These are phyloP conservation scores for Myxozyma nipponensis DNA, from an alignment of 805 yeast species.

Conservation along the genomic window DNA sequence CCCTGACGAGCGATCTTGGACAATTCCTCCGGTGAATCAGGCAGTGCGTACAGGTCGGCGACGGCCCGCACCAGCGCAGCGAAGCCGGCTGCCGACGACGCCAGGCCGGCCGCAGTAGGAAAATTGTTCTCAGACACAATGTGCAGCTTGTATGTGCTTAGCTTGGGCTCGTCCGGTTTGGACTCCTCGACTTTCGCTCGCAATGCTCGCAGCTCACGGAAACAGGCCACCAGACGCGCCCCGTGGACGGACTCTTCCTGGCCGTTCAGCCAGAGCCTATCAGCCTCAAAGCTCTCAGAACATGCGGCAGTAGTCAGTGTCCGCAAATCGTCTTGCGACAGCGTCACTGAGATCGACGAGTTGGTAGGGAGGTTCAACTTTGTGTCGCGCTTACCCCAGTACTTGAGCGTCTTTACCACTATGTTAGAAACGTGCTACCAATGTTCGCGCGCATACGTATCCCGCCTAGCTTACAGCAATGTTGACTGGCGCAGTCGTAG, in stretches of 20 bases:
- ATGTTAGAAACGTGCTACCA: not conserved
- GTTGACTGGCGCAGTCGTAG: conserved; percentile 95
- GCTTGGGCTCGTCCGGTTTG: conserved; percentile 51
- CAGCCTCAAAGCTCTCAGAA: conserved; percentile 51
- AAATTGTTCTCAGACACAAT: conserved; percentile 93
- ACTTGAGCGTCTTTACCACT: conserved; percentile 71
- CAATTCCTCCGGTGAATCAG: conserved; percentile 78
- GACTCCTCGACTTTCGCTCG: conserved; percentile 57
- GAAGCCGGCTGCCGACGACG: conserved; percentile 97
- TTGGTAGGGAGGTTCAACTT: conserved; percentile 89
- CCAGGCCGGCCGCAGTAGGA: conserved; percentile 99
- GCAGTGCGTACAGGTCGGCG: conserved; percentile 76
- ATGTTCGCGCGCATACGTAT: not conserved
- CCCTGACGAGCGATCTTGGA: conserved; percentile 96
- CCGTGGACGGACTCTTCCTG: conserved; percentile 63
- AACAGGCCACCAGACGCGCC: conserved; percentile 54
- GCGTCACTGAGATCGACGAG: conserved; percentile 90
- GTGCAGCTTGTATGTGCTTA: conserved; percentile 63
- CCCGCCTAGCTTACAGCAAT: conserved; percentile 67
- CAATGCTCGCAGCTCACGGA: conserved; percentile 65
- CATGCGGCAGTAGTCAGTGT: conserved; percentile 88
- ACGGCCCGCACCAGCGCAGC: conserved; percentile 93
- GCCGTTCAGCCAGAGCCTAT: conserved; percentile 85
- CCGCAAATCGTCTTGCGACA: conserved; percentile 84
- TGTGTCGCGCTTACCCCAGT: conserved; percentile 98